Conservation (phyloP, 108 stramenopile genomes). For the Nitzschia inconspicua region DNA sequence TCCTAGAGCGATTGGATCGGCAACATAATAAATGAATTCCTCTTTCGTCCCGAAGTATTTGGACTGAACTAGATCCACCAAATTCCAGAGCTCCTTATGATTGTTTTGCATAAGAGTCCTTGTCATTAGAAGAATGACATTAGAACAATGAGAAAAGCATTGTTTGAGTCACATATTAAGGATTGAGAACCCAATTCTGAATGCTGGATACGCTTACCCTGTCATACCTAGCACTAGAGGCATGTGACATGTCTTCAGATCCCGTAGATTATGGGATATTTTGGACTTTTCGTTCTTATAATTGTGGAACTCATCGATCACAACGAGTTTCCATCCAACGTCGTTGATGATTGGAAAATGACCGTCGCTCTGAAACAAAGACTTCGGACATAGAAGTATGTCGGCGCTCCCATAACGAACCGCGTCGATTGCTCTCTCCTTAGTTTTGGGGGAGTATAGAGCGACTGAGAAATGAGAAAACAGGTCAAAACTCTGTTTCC, state of each 20-base stretch:
- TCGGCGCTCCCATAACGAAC: slow-evolving; percentile 53
- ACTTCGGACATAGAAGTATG: slow-evolving; percentile 61
- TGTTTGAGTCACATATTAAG: background rate
- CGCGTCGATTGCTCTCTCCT: slow-evolving; percentile 41
- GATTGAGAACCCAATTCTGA: too few species aligned
- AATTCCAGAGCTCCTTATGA: slow-evolving; percentile 71
- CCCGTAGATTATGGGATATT: slow-evolving; percentile 28
- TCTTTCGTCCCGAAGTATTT: slow-evolving; percentile 52
- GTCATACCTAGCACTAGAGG: slow-evolving; percentile 48
- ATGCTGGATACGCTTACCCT: too few species aligned
- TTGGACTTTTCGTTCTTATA: slow-evolving; percentile 45
- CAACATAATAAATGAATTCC: slow-evolving; percentile 44
- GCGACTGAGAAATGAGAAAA: slow-evolving; percentile 81
- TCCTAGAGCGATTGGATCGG: slow-evolving; percentile 58
- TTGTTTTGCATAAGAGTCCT: slow-evolving; percentile 68
- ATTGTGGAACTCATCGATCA: slow-evolving; percentile 85
- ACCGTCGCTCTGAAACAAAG: slow-evolving; percentile 31
- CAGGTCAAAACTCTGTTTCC: slow-evolving; percentile 64
- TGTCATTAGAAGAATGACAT: background rate
- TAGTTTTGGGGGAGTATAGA: slow-evolving; percentile 21
- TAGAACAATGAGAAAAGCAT: background rate
- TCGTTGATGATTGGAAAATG: slow-evolving; percentile 20
- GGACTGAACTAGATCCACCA: slow-evolving; percentile 73
- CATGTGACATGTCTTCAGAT: slow-evolving; percentile 14
- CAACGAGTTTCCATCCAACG: slow-evolving; percentile 70